phyloP scores from a whole-genome alignment of 768 basidiomycete species.

The Pseudohyphozyma bogoriensis region DNA sequence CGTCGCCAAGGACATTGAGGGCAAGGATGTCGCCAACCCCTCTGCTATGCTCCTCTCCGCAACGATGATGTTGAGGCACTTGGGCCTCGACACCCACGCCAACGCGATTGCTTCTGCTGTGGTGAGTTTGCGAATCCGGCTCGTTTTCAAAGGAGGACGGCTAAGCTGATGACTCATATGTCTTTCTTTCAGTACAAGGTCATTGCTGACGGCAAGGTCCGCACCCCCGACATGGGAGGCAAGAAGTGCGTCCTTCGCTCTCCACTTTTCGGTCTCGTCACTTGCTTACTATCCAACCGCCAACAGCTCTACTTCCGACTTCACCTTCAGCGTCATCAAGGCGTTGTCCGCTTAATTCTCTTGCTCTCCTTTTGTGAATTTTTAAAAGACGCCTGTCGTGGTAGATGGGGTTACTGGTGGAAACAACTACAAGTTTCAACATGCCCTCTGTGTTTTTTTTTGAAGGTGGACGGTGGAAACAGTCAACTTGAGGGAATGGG shows the following conservation, averaged over 20 bases:
- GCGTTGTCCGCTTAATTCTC: conserved; percentile 4
- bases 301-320: conserved; percentile 81
- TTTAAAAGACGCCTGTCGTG: too few relatives aligned
- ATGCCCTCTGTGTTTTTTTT: too few relatives aligned
- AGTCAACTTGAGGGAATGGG: too few relatives aligned
- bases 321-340: conserved; percentile 78
- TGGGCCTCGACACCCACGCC: conserved; percentile 71
- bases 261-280: conserved; percentile 17
- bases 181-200: too few relatives aligned
- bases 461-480: too few relatives aligned
- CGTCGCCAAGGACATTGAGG: conserved; percentile 35
- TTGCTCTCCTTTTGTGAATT: too few relatives aligned
- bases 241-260: too few relatives aligned
- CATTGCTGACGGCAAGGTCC: conserved; percentile 73
- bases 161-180: too few relatives aligned
- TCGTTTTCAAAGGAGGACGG: too few relatives aligned
- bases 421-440: too few relatives aligned
- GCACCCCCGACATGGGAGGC: conserved; percentile 94
- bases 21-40: conserved; percentile 44
- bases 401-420: too few relatives aligned
- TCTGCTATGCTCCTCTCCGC: conserved; percentile 41
- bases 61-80: conserved; percentile 41
- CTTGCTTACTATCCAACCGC: neutral
- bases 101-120: conserved; percentile 79
- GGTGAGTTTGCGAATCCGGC: neutral